These are phyloP conservation scores for Epichloe gansuensis DNA, from an alignment of 2,329 filamentous ascomycete genomes.

Conservation along the genomic window DNA sequence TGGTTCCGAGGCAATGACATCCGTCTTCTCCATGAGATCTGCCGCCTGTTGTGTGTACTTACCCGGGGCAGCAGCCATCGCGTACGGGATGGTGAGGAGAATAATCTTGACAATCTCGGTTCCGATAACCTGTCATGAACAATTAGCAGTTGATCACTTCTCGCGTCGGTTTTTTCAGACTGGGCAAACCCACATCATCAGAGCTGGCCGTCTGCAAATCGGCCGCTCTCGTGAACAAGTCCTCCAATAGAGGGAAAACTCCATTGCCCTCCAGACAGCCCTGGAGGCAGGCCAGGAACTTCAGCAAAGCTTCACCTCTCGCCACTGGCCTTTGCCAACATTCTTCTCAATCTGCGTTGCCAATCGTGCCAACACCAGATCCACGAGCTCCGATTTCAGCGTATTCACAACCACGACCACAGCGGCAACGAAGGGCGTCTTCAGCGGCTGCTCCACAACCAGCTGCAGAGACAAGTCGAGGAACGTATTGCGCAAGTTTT, in stretches of 20 bases:
- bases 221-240: slow-evolving; percentile 83
- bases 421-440: slow-evolving; percentile 88
- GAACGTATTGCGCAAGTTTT: slow-evolving; percentile 62
- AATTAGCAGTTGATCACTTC: neutral
- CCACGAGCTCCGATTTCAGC: slow-evolving; percentile 61
- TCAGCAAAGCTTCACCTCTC: slow-evolving; percentile 83
- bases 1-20: slow-evolving; percentile 82
- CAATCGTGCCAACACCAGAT: slow-evolving; percentile 55
- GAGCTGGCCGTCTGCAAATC: slow-evolving; percentile 87
- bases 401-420: slow-evolving; percentile 71
- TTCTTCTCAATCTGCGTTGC: slow-evolving; percentile 51
- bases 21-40: slow-evolving; percentile 82
- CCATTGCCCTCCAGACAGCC: slow-evolving; percentile 71
- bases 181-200: slow-evolving; percentile 61
- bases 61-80: slow-evolving; percentile 61
- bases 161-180: neutral
- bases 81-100: slow-evolving; percentile 83
- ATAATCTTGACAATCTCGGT: slow-evolving; percentile 96
- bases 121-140: slow-evolving; percentile 41
- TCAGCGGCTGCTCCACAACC: slow-evolving; percentile 82
- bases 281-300: slow-evolving; percentile 81
- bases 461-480: slow-evolving; percentile 64
- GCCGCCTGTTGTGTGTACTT: slow-evolving; percentile 62
- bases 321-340: slow-evolving; percentile 68
- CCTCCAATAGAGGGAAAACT: slow-evolving; percentile 71